A percentile compares a stretch with the other conserved stretches of the same genome.
phyloP scores from a whole-genome alignment of 23 red algal species.

The Pyropia yezoensis region DNA sequence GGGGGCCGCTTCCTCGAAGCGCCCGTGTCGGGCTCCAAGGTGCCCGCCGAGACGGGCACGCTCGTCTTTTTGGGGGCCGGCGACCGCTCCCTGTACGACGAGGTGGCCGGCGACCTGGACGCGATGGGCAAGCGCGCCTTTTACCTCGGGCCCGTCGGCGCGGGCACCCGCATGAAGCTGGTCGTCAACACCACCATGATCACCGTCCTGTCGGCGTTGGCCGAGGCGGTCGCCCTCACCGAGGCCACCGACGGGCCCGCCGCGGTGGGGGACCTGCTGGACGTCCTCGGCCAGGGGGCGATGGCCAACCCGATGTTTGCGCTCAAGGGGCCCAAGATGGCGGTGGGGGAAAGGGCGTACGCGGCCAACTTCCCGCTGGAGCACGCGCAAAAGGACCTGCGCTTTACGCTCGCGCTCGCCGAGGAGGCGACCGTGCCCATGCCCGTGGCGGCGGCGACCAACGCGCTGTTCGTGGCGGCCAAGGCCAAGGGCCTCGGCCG shows the following conservation, averaged over 20 bases:
- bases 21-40: conserved; percentile 79
- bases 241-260: conserved; percentile 34
- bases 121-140: conserved; percentile 76
- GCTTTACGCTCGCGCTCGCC: conserved; percentile 64
- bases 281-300: conserved; percentile 50
- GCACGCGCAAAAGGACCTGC: conserved; percentile 82
- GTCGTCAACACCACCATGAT: conserved; percentile 83
- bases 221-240: conserved; percentile 54
- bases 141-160: conserved; percentile 54
- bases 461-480: conserved; percentile 43
- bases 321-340: conserved; percentile 85
- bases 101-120: conserved; percentile 18
- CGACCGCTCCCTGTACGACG: conserved; percentile 31
- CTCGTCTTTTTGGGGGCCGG: conserved; percentile 75
- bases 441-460: conserved; percentile 48
- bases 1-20: conserved; percentile 73
- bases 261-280: conserved; percentile 36
- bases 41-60: conserved; percentile 56
- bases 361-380: conserved; percentile 79
- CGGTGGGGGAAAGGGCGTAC: conserved; percentile 31
- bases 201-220: conserved; percentile 70
- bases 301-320: conserved; percentile 82
- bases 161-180: conserved; percentile 84
- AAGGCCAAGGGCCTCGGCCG: conserved; percentile 1
- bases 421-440: conserved; percentile 51